Percentiles rank a stretch among this genome's conserved stretches.
phyloP scores from a whole-genome alignment of 2,329 filamentous ascomycete species.

The Fusarium brevicatenulatum region DNA sequence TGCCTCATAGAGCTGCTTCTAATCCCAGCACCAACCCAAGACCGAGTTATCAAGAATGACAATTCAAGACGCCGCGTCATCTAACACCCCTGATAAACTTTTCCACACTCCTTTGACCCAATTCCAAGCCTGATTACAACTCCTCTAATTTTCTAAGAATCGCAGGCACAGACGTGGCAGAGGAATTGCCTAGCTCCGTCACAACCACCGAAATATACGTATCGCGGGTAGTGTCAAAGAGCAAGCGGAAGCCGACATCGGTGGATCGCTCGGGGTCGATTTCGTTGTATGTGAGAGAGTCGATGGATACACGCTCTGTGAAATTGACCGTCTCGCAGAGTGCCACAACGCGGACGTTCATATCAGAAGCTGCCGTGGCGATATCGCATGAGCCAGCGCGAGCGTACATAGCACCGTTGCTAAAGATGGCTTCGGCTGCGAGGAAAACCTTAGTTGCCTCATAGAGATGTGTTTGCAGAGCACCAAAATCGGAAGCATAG shows the following conservation, averaged over 20 bases:
- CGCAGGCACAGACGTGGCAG: slow-evolving; percentile 83
- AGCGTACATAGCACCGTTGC: slow-evolving; percentile 90
- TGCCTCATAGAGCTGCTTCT: slow-evolving; percentile 16
- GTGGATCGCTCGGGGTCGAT: slow-evolving; percentile 78
- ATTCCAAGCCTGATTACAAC: slow-evolving; percentile 50
- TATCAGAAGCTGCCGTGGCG: slow-evolving; percentile 81
- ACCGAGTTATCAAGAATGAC: neutral
- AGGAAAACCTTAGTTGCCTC: slow-evolving; percentile 79
- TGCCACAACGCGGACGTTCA: slow-evolving; percentile 83
- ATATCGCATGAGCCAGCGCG: slow-evolving; percentile 88
- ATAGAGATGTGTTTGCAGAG: slow-evolving; percentile 77
- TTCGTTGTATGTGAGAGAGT: slow-evolving; percentile 95
- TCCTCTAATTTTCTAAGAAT: slow-evolving; percentile 68
- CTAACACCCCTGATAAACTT: slow-evolving; percentile 16
- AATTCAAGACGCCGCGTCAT: slow-evolving; percentile 30
- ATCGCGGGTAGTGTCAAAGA: slow-evolving; percentile 92
- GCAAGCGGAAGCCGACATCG: slow-evolving; percentile 67
- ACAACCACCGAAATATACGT: slow-evolving; percentile 89
- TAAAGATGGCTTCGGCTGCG: slow-evolving; percentile 94
- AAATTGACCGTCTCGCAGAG: slow-evolving; percentile 97
- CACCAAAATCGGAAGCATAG: slow-evolving; percentile 82
- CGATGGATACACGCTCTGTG: slow-evolving; percentile 83
- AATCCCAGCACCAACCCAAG: slow-evolving; percentile 15
- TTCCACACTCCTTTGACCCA: slow-evolving; percentile 24
- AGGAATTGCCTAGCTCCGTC: slow-evolving; percentile 88